Base-by-base conservation (phyloP, 306 rosid species). In the Castanea sativa region DNA sequence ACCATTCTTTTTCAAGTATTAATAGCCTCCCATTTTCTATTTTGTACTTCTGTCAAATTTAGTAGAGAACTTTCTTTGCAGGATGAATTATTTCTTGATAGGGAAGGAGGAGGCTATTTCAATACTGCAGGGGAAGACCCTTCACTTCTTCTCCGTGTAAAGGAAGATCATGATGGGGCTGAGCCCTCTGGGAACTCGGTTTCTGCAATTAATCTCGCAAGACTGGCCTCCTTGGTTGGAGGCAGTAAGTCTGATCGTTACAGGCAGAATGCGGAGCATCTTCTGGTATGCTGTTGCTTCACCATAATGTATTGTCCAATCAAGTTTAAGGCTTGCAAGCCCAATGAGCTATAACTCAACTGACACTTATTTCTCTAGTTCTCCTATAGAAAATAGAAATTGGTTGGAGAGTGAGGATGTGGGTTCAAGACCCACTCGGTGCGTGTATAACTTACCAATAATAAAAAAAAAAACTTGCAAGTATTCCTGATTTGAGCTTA, bases 121-220 rank as follows among this genome's bases (percentile, higher is more conserved):
- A 94, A 92, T 80, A 92, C 91, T 76, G 83, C 93, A 11, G 99
- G 97, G 19, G 97, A 94, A 87, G 99, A 94, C 86, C 75, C 92
- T 73, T 91, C 94, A 8, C 86, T 95, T 81, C 97, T 95, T 74
- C 90, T 94, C 63, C 97, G 97, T 1, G 91, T 92, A 77, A 91
- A 95, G 88, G 97, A 95, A 90, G 99, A 95, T 80, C 92, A 95
- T 25, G 99, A 94, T 51, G 97, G 97, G 55, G 97, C 97, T 18
- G 99, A 94, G 75, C 97, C 97, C 59, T 94, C 97, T n/a, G 99
- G 97, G 38, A 94, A 92, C 89, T 94, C 99, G 0, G 91, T 94
- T 82, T 87, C 97, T 5, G 92, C 88, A 35, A 86, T 92, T 65
- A 94, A 92, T 82, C 99, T 92, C 59, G 80, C 81, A 74, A 87